phyloP scores from a whole-genome alignment of 768 basidiomycete genomes.

The Termitomyces sp. region DNA sequence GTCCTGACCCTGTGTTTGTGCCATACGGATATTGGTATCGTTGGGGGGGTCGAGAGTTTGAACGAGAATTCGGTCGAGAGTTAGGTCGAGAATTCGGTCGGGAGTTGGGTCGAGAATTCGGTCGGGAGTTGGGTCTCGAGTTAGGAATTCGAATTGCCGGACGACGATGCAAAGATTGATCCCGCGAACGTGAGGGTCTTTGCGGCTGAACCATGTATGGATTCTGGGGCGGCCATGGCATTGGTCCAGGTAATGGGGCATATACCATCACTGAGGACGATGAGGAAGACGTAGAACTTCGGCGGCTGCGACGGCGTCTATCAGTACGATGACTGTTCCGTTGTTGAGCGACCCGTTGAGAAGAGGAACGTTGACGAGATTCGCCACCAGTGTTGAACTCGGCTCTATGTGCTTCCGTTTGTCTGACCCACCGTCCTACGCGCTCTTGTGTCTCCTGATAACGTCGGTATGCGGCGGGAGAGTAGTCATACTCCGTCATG shows the following conservation, averaged over 20 bases:
- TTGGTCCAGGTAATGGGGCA: slow-evolving; percentile 4
- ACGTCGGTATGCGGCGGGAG: slow-evolving; percentile 48
- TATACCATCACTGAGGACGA: not conserved
- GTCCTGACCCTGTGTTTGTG: not conserved
- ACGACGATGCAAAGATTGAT: slow-evolving; percentile 1
- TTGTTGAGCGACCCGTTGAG: slow-evolving; percentile 3
- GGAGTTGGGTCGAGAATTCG: too few relatives aligned
- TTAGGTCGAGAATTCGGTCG: too few relatives aligned
- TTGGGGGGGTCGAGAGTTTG: not conserved
- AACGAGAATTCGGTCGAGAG: too few relatives aligned
- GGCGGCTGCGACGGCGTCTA: slow-evolving; percentile 1
- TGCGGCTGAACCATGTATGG: not conserved
- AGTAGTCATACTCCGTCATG: slow-evolving; percentile 62
- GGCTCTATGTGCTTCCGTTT: slow-evolving; percentile 34
- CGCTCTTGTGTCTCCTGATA: slow-evolving; percentile 39
- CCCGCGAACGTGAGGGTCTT: not conserved
- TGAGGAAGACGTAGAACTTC: slow-evolving; percentile 8
- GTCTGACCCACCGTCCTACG: slow-evolving; percentile 44
- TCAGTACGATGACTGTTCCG: not conserved
- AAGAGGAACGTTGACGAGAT: not conserved
- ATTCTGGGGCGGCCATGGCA: slow-evolving; percentile 5
- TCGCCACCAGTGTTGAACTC: slow-evolving; percentile 17
- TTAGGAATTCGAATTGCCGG: not conserved
- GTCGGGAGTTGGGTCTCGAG: too few relatives aligned
- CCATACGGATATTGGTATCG: slow-evolving; percentile 2